phyloP scores from a whole-genome alignment of 2,329 filamentous ascomycete species.

The Lachnellula arida region DNA sequence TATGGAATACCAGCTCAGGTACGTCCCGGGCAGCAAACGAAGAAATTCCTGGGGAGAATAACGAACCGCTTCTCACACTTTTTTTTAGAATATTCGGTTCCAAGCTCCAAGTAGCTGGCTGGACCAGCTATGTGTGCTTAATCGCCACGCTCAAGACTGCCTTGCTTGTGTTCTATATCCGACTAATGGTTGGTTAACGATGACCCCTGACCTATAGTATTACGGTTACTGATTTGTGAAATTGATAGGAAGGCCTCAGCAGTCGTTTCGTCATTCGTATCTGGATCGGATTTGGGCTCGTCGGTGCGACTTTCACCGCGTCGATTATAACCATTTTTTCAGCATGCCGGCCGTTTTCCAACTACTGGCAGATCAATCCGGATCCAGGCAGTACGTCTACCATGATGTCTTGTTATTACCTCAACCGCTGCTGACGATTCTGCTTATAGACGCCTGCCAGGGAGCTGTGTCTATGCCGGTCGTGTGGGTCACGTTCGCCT shows the following conservation, averaged over 20 bases:
- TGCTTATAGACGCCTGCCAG: conserved; percentile 41
- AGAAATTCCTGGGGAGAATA: not conserved
- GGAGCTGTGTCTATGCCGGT: conserved; percentile 41
- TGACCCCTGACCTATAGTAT: not conserved
- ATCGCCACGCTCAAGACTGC: conserved; percentile 51
- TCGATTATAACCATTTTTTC: conserved; percentile 47
- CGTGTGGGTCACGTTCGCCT: conserved; percentile 46
- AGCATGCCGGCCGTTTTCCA: conserved; percentile 46
- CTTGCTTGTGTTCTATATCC: conserved; percentile 51
- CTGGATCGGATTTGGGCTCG: conserved; percentile 43
- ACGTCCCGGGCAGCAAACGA: not conserved
- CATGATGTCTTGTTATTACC: not conserved
- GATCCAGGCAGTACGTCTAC: conserved; percentile 47
- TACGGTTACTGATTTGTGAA: not conserved
- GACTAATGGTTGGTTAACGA: conserved; percentile 39
- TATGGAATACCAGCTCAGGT: conserved; percentile 39
- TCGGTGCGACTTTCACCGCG: conserved; percentile 45
- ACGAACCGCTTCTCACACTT: conserved; percentile 1
- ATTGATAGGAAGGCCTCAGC: conserved; percentile 29
- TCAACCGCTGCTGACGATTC: conserved; percentile 28
- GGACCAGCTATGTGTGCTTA: conserved; percentile 48
- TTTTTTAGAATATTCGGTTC: conserved; percentile 44
- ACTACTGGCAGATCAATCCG: conserved; percentile 56
- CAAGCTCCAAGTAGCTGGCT: conserved; percentile 49
- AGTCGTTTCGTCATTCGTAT: conserved; percentile 38